Evolutionary conservation across 1,284 basidiomycete species (phyloP).

Genomic region (Neolentinus lepideus): DNA sequence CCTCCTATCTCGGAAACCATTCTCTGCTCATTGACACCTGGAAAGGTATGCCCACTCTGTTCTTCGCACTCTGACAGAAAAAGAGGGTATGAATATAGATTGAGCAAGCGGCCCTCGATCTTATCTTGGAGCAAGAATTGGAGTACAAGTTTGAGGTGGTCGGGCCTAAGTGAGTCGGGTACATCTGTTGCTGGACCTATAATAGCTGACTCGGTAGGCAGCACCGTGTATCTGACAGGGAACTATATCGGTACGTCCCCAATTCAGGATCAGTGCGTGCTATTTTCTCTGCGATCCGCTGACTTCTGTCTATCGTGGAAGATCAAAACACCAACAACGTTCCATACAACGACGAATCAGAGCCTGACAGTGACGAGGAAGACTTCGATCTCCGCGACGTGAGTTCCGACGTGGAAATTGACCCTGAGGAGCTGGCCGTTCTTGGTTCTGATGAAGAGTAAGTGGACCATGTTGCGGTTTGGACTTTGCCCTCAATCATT

Average conservation of each 20-base stretch:
- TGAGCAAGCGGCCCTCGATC: conserved; percentile 74
- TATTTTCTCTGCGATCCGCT: neutral
- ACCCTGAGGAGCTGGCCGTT: conserved; percentile 47
- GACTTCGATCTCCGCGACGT: conserved; percentile 63
- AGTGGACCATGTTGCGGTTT: conserved; percentile 13
- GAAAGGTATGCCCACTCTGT: conserved; percentile 39
- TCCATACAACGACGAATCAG: conserved; percentile 37
- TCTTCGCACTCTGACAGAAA: neutral
- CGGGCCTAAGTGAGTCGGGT: conserved; percentile 73
- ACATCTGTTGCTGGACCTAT: conserved; percentile 2
- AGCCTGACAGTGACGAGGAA: conserved; percentile 39
- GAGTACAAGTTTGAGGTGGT: conserved; percentile 66
- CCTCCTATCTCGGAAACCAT: conserved; percentile 34
- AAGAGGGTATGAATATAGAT: conserved; percentile 36
- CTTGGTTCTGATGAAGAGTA: conserved; percentile 48
- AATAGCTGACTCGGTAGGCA: conserved; percentile 19
- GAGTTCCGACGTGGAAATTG: conserved; percentile 71
- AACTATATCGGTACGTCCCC: conserved; percentile 73
- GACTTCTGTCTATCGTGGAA: conserved; percentile 31
- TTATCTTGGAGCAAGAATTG: conserved; percentile 72
- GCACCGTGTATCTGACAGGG: conserved; percentile 81
- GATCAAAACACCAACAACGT: conserved; percentile 38
- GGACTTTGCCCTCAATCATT: neutral
- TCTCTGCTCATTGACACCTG: conserved; percentile 65
- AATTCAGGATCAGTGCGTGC: conserved; percentile 8